Conservation (phyloP, 2,329 filamentous ascomycete genomes). For the Didymella sp. region DNA sequence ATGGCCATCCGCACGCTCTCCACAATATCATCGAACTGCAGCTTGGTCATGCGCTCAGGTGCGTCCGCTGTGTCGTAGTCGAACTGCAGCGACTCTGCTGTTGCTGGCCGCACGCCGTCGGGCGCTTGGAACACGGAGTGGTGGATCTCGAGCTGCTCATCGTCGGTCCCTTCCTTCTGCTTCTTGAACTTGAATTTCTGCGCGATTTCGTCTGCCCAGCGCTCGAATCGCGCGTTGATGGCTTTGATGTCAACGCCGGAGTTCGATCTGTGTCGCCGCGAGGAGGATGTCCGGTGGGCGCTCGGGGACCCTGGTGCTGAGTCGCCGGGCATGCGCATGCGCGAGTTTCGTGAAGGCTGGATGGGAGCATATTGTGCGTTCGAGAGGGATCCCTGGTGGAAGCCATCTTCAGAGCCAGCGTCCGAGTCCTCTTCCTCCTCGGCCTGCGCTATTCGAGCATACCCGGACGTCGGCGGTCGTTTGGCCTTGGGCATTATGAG, state of each 20-base stretch:
- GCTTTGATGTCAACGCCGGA: conserved; percentile 97
- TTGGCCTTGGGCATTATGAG: conserved; percentile 42
- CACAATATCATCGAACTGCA: conserved; percentile 85
- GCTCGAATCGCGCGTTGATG: conserved; percentile 92
- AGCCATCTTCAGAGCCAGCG: conserved; percentile 52
- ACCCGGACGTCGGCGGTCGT: conserved; percentile 57
- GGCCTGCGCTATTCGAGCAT: conserved; percentile 60
- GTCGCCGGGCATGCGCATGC: conserved; percentile 51
- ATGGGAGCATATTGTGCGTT: conserved; percentile 56
- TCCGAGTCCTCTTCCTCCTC: conserved; percentile 56
- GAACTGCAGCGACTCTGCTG: conserved; percentile 73
- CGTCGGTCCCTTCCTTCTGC: conserved; percentile 73
- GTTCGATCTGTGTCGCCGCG: conserved; percentile 70
- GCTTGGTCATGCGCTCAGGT: conserved; percentile 73
- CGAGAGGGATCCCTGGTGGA: conserved; percentile 48
- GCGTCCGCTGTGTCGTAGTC: conserved; percentile 57
- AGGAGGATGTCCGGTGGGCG: conserved; percentile 29
- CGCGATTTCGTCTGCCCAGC: conserved; percentile 98
- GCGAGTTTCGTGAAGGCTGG: conserved; percentile 53
- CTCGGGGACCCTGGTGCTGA: conserved; percentile 47
- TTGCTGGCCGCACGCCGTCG: conserved; percentile 82
- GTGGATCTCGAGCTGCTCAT: conserved; percentile 92
- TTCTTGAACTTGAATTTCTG: conserved; percentile 91
- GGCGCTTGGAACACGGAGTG: conserved; percentile 96
- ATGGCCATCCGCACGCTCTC: conserved; percentile 92